Conservation (phyloP, 2,329 filamentous ascomycete species). For the Epichloe elymi region DNA sequence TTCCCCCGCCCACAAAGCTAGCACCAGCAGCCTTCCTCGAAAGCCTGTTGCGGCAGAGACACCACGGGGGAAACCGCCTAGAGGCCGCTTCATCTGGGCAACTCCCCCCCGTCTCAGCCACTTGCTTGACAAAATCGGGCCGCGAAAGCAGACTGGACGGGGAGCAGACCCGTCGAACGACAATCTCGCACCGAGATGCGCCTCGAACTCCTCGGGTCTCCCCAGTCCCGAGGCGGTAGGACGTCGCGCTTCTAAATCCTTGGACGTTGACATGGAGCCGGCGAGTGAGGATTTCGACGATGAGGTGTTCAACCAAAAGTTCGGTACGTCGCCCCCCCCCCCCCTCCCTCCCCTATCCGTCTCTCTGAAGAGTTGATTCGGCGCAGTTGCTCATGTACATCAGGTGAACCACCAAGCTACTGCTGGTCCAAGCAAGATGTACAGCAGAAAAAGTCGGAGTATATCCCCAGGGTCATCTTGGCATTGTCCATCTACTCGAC, state of each 20-base stretch:
- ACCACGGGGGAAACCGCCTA: background rate
- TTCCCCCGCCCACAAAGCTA: background rate
- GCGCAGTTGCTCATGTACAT: background rate
- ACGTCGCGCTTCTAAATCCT: background rate
- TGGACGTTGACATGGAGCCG: background rate
- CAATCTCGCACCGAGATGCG: background rate
- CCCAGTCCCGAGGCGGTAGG: background rate
- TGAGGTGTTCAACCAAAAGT: constrained; percentile 19
- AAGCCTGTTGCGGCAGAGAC: background rate
- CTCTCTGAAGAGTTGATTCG: too few relatives aligned
- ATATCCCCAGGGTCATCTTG: constrained; percentile 36
- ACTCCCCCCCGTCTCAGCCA: background rate
- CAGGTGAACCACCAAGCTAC: constrained; percentile 18
- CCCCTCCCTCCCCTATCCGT: too few relatives aligned
- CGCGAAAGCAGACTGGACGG: background rate
- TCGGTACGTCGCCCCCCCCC: constrained; percentile 13
- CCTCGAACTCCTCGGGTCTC: background rate
- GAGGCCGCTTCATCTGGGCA: background rate
- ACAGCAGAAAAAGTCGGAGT: constrained; percentile 22
- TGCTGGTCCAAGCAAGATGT: constrained; percentile 21
- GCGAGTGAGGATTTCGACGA: constrained; percentile 8
- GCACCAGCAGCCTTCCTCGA: background rate
- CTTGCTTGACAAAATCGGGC: background rate
- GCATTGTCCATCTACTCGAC: constrained; percentile 49
- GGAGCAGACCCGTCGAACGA: background rate